Evolutionary conservation across 2,329 filamentous ascomycete genomes (phyloP), one percentile per base, ranked within the genome.

Genomic region (Chaetothyriales sp.): DNA sequence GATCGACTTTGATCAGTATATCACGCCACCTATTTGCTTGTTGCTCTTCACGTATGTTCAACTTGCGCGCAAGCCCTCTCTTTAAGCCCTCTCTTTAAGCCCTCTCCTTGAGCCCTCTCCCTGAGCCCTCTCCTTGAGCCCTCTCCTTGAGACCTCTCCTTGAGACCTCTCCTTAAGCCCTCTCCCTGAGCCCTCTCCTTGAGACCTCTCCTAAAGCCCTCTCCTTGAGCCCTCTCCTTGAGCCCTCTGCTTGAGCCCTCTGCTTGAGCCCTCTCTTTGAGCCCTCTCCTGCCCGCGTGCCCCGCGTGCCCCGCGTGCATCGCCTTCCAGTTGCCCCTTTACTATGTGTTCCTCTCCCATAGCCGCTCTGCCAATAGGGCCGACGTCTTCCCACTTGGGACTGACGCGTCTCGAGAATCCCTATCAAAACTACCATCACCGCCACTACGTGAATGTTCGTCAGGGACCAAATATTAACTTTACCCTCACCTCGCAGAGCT

Each of bases 371-470:
- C 51, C 58, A 59, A 50, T 64, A 62, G 59, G 64, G 58, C 61
- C 63, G 63, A 52, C 58, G 64, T 33, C 29, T 33, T 33, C 10
- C 7, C 29, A 4, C 29, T 13, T 33, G 7, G 8, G 15, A 5
- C 33, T 13, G 15, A 15, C 33, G 2, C 2, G 10, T 15, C 10
- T 15, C 33, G 15, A 40, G 10, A 40, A 59, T 61, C 58, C 60
- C 62, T 58, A 65, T 51, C 61, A 60, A 56, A 60, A 63, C 44
- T 63, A 63, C 53, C 60, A 61, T 52, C 58, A 61, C 51, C 61
- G 62, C 54, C 63, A 65, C 57, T 61, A 40, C 33, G 10, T 40
- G 33, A 40, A 15, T 40, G 15, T 40, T 15, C 4, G 33, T 40
- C 33, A 15, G 10, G 33, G 4, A 13, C 13, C 33, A 40, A 15